Evolutionary conservation across 2,329 filamentous ascomycete species (phyloP).

Genomic region (Paecilomyces formosus): DNA sequence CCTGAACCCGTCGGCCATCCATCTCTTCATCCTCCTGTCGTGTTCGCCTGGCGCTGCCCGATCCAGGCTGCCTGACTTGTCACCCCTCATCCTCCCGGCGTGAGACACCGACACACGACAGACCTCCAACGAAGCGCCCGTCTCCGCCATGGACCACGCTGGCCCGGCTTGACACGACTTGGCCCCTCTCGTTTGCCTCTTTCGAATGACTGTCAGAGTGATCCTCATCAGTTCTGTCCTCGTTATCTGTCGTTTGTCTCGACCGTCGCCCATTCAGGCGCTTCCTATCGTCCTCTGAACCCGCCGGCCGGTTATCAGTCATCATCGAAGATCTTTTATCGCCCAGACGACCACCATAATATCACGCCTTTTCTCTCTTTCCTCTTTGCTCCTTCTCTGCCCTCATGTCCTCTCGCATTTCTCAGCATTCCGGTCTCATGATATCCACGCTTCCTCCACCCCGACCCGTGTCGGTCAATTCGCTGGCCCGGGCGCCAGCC

Average conservation of each 20-base stretch:
- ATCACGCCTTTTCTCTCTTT: conserved; percentile 1
- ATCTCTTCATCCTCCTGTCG: background rate
- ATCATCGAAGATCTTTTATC: background rate
- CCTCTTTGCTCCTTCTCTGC: background rate
- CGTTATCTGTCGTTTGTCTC: background rate
- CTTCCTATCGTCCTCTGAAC: background rate
- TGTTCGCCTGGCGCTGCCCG: conserved; percentile 12
- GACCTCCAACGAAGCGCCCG: conserved; percentile 10
- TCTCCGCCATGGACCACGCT: conserved; percentile 19
- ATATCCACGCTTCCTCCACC: conserved; percentile 23
- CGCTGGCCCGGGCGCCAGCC: conserved; percentile 16
- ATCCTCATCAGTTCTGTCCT: background rate
- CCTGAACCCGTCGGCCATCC: background rate
- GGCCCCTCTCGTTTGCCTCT: background rate
- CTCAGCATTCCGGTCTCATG: conserved; percentile 14
- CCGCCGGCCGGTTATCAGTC: background rate
- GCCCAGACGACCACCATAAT: background rate
- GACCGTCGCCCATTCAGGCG: background rate
- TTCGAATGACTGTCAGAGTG: background rate
- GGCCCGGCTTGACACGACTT: conserved; percentile 12
- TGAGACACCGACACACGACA: conserved; percentile 1
- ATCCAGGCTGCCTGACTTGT: conserved; percentile 11
- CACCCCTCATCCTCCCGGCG: conserved; percentile 5
- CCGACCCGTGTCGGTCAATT: conserved; percentile 25
- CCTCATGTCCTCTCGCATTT: conserved; percentile 1